Percentiles rank a stretch among this genome's conserved stretches.
Conservation (phyloP, 1,284 basidiomycete species). For the Melampsora occidentalis region DNA sequence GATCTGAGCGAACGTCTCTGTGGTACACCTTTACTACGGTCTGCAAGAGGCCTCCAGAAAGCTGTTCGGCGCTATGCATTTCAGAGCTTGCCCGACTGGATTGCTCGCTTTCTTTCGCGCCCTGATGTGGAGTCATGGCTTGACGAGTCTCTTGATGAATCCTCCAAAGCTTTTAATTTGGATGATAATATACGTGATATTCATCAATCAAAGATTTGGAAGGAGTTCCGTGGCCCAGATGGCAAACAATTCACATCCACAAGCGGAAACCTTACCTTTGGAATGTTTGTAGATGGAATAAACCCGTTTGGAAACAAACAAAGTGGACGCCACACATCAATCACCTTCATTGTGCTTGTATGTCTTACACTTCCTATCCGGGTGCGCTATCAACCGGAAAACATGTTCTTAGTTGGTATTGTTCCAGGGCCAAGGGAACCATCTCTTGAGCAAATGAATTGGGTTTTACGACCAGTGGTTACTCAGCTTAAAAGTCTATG, state of each 20-base stretch:
- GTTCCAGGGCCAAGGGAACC: conserved; percentile 56
- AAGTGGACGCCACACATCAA: not conserved
- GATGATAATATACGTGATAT: not conserved
- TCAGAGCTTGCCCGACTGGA: not conserved
- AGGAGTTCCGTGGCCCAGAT: conserved; percentile 3
- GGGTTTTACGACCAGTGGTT: not conserved
- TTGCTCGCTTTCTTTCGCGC: not conserved
- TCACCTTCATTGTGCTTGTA: not conserved
- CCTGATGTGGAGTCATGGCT: not conserved
- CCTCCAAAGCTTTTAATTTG: not conserved
- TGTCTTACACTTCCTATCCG: conserved; percentile 39
- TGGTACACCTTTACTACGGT: not conserved
- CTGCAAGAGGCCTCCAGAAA: not conserved
- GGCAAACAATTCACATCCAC: not conserved
- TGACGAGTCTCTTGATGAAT: not conserved
- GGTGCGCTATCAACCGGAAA: conserved; percentile 44
- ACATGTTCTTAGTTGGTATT: conserved; percentile 48
- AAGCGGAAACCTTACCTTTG: not conserved
- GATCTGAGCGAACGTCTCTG: too few relatives aligned
- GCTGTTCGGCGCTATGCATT: not conserved
- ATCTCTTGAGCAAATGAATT: conserved; percentile 46
- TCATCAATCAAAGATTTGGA: not conserved
- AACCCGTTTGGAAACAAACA: not conserved
- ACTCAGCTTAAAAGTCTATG: conserved; percentile 1
- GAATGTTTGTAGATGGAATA: conserved; percentile 5